Conservation (phyloP, 352 stramenopile species). For the Phytopythium montanum region DNA sequence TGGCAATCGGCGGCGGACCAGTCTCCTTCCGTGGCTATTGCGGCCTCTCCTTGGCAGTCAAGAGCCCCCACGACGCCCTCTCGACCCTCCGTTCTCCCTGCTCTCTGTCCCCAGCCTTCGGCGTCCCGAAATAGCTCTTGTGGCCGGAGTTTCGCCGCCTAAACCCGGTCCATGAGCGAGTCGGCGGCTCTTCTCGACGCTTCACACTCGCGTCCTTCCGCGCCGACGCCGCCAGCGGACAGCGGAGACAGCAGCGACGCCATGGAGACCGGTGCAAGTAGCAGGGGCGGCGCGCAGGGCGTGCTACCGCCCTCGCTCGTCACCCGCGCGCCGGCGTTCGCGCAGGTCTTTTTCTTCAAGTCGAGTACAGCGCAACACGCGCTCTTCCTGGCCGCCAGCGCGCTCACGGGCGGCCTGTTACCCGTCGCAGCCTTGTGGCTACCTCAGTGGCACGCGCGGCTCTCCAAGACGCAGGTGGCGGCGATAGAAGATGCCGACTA, state of each 20-base stretch:
- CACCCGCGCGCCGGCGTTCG: slow-evolving; percentile 4
- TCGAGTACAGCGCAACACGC: slow-evolving; percentile 26
- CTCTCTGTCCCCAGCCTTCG: not conserved
- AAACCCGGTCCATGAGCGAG: not conserved
- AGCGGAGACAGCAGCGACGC: not conserved
- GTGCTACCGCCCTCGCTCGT: slow-evolving; percentile 3
- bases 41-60: not conserved
- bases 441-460: slow-evolving; percentile 49
- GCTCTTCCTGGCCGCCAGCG: slow-evolving; percentile 37
- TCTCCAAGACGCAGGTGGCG: slow-evolving; percentile 41
- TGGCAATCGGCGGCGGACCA: not conserved
- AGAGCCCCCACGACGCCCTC: not conserved
- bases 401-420: slow-evolving; percentile 38
- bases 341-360: slow-evolving; percentile 9
- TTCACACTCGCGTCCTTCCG: not conserved
- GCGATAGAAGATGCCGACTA: slow-evolving; percentile 40
- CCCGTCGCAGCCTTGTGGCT: slow-evolving; percentile 45
- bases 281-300: not conserved
- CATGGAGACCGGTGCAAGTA: slow-evolving; percentile 1
- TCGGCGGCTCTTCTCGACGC: not conserved
- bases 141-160: not conserved
- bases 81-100: not conserved
- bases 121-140: not conserved
- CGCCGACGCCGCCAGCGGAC: not conserved
- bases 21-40: not conserved